Evolutionary conservation across 768 basidiomycete genomes (phyloP), one percentile per base, ranked within the genome.

Genomic region (Auricularia sp.): DNA sequence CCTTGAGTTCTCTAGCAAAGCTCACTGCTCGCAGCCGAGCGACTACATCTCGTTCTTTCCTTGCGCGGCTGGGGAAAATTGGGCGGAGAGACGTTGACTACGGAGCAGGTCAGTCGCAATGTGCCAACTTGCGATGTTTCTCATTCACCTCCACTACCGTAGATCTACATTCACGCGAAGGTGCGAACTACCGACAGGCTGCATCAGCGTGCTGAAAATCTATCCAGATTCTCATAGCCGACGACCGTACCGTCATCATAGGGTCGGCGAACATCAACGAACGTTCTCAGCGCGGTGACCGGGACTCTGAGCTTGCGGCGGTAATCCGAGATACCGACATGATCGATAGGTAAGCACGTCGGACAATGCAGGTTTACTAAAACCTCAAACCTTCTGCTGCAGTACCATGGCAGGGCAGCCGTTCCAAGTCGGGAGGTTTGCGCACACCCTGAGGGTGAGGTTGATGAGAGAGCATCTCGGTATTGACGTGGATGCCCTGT

Each of bases 211-310:
- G 36, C 8, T 1, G 69, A 61, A 42, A 11, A 7, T 59, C 56
- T 21, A 16, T 33, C 3, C 61, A 78, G 73, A 77, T 75, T n/a
- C 79, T 80, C 79, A 87, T 98, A 63, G 94, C 98, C 3, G 97
- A 99, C 72, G 96, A 99, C 73, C 86, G 97, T 62, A 78, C 94
- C 64, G 93, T 85, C 36, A 93, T 97, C 71, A 97, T 97, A 67
- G 93, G 93, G 16, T 94, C 93, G 63, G 96, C 96, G 18, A 98
- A 97, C 73, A 93, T 99, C 78, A 98, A 99, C 72, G 97, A 99
- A 73, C 86, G 97, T 43, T 96, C 93, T 14, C 91, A 92, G 71
- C 83, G 93, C 35, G 97, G 97, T 29, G 96, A 99, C 73, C 87
- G 97, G 35, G 97, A 99, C 74, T 98, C 96, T 2, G 97, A 99